Base-by-base conservation (phyloP, 371 early-diverging fungal species). In the Parasitella parasitica region DNA sequence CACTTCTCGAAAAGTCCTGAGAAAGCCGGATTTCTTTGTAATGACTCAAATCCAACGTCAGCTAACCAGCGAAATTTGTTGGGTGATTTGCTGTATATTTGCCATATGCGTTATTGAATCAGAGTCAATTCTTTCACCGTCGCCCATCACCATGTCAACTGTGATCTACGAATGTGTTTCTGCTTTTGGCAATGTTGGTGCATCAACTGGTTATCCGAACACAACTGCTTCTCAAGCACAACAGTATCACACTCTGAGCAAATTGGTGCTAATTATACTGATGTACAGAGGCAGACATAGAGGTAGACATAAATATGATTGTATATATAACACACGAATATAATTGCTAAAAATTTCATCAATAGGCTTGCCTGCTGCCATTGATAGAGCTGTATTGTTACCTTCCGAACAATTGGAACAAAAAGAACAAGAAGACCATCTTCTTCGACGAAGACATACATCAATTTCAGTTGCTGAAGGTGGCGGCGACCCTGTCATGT, bases 271-370 rank as follows among this genome's bases (percentile, higher is more conserved):
- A 1, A 73, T 78, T 24, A 5, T 70, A n/a, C 58, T 81, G 6
- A 81, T 81, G 81, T 81, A 80, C 27, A 63, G 74, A 35, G 81
- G 81, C 46, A 65, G 81, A 16, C 81, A 80, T 56, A 62, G 81
- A 67, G 81, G 78, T 73, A 75, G 48, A 49, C 30, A 30, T 1
- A 32, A 16, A 32, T 37, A 18, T 2, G 6, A 20, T 4, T 1
- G 32, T 32, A 3, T 2, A 38, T n/a, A n/a, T n/a, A n/a, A n/a
- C n/a, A n/a, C n/a, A n/a, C n/a, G n/a, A n/a, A n/a, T n/a, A n/a
- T n/a, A n/a, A n/a, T n/a, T n/a, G n/a, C n/a, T 51, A 26, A 37
- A 7, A 1, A 8, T 16, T 20, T 43, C 16, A 16, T 9, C 13
- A 27, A 22, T 36, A 78, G 78, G 77, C 59, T 56, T 80, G 9